Percentiles rank a stretch among this genome's conserved stretches.
Evolutionary conservation across 2,329 filamentous ascomycete genomes (phyloP).

Genomic region (Claviceps fusiformis): DNA sequence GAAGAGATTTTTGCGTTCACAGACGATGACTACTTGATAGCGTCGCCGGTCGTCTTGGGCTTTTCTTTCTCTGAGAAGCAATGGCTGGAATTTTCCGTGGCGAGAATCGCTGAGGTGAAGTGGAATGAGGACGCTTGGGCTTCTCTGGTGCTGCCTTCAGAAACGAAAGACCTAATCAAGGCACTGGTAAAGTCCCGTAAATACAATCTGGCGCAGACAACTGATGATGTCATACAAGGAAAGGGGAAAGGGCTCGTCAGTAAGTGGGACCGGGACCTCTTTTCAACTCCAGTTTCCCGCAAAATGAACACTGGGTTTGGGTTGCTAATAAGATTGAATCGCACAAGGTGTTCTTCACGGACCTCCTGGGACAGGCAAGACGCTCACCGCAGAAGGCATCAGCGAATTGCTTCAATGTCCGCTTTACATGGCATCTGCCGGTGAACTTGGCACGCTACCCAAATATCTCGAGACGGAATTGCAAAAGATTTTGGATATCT

Average conservation of each 20-base stretch:
- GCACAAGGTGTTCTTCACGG: slow-evolving; percentile 57
- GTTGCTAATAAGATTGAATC: background rate
- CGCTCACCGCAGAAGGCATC: slow-evolving; percentile 75
- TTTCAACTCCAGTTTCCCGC: too few species aligned
- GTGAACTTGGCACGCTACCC: slow-evolving; percentile 69
- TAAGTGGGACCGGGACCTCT: slow-evolving; percentile 17
- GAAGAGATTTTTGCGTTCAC: slow-evolving; percentile 42
- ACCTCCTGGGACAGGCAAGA: slow-evolving; percentile 79
- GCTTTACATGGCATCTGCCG: slow-evolving; percentile 70
- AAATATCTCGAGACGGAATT: slow-evolving; percentile 61
- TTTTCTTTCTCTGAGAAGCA: slow-evolving; percentile 81
- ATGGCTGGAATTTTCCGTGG: slow-evolving; percentile 80
- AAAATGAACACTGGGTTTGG: too few species aligned
- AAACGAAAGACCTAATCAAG: slow-evolving; percentile 51
- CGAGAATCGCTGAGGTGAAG: slow-evolving; percentile 62
- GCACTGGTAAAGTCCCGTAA: slow-evolving; percentile 76
- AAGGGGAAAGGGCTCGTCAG: slow-evolving; percentile 75
- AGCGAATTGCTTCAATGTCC: slow-evolving; percentile 71
- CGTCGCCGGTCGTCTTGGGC: slow-evolving; percentile 72
- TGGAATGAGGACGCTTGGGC: slow-evolving; percentile 79
- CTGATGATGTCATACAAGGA: slow-evolving; percentile 70
- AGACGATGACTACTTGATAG: slow-evolving; percentile 72
- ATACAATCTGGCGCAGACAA: slow-evolving; percentile 65
- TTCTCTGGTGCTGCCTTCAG: slow-evolving; percentile 56
- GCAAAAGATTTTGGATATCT: slow-evolving; percentile 74